Evolutionary conservation across 257 asterid genomes (phyloP).

Genomic region (Prunella vulgaris): DNA sequence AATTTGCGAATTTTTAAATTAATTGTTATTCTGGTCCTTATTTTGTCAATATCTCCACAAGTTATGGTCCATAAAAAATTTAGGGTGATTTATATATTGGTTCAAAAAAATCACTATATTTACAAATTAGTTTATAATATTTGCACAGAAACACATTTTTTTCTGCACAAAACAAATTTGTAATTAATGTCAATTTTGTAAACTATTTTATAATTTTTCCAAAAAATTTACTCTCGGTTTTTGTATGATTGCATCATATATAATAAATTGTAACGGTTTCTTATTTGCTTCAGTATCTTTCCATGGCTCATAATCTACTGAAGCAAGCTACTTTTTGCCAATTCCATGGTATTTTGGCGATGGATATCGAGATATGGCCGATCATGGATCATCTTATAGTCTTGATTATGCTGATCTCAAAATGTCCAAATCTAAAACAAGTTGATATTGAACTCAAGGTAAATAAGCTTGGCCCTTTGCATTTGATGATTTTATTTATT

Average conservation of each 20-base stretch:
- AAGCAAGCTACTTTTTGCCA: not conserved
- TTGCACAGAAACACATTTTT: too few species aligned
- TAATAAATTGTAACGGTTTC: not conserved
- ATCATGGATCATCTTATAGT: not conserved
- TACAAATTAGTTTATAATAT: too few species aligned
- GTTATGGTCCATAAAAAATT: too few species aligned
- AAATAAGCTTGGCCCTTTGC: not conserved
- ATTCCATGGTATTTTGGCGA: not conserved
- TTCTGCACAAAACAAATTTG: too few species aligned
- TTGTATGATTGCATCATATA: not conserved
- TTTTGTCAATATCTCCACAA: too few species aligned
- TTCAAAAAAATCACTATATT: too few species aligned
- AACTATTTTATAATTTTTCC: too few species aligned
- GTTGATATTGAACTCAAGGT: conserved; percentile 3
- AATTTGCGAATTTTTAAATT: too few species aligned
- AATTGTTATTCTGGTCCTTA: too few species aligned
- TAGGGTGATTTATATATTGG: too few species aligned
- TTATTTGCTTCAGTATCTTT: conserved; percentile 14
- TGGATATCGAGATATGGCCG: conserved; percentile 2
- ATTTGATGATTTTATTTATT: not conserved
- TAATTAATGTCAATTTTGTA: too few species aligned
- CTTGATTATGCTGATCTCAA: not conserved
- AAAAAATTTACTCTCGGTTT: too few species aligned
- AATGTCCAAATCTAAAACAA: conserved; percentile 5
- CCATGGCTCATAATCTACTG: conserved; percentile 3